Evolutionary conservation across 257 asterid genomes (phyloP), one percentile per base, ranked within the genome.

Genomic region (Oldenlandia corymbosa): DNA sequence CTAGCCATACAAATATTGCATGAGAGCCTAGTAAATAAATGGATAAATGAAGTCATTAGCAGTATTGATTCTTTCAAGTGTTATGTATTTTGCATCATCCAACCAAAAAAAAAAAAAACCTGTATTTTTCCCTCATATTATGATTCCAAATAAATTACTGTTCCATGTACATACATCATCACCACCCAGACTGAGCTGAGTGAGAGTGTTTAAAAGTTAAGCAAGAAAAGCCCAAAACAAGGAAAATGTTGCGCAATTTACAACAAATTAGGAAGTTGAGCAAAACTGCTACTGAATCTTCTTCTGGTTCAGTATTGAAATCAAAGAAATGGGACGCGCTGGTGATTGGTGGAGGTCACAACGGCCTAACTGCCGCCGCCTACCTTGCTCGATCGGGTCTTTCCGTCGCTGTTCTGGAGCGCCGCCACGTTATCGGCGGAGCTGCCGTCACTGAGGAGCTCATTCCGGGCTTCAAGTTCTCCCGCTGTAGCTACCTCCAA

Each of bases 361-460:
- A 91, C 55, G 98, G 98, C 67, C 96, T 91, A 46, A 91, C 94
- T 8, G 87, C 96, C 31, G 96, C 98, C 62, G 96, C 98, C 41
- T 91, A 91, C 81, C 88, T 91, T 37, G 92, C 96, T 63, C 92
- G 88, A 50, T 83, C 95, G 32, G 98, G 98, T n/a, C 88, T 88
- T 60, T 91, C 98, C 7, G 98, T 88, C 57, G 96, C 95, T 60
- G 95, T 91, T 63, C 88, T 91, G 47, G 98, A 91, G 86, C 93
- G 96, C 73, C 98, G 98, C 75, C 95, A 83, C 76, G 42, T 91
- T 47, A 76, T 91, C n/a, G 98, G 98, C 7, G 98, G 98, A 60
- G 98, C 96, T 5, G 98, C 98, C 58, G 93, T 91, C 62, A 91
- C 98, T 5, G 98, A 91, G 76, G 98, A 91, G 65, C 79, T 91